phyloP scores from a whole-genome alignment of 495 filamentous ascomycete genomes.

The Hypoxylon subgilvum region DNA sequence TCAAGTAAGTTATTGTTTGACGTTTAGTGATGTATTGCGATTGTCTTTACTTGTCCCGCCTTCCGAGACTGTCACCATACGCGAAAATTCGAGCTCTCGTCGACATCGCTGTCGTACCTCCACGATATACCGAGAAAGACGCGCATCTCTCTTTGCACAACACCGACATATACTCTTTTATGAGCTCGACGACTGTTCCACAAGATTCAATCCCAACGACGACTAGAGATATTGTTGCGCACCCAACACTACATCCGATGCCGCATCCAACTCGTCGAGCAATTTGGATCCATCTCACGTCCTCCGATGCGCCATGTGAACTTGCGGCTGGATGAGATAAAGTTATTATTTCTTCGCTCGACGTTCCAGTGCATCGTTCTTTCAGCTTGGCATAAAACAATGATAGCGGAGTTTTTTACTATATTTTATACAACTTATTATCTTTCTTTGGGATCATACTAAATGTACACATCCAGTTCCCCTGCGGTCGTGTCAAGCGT shows the following conservation, averaged over 20 bases:
- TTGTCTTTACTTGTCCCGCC: constrained; percentile 15
- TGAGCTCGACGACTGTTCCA: not conserved
- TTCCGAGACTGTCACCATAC: constrained; percentile 7
- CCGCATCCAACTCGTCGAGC: no score
- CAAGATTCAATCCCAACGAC: constrained; percentile 2
- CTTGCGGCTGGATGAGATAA: no score
- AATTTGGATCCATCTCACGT: no score
- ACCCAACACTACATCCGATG: no score
- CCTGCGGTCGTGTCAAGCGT: constrained; percentile 99
- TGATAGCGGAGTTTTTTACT: no score
- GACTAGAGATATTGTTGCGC: no score
- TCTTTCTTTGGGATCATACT: no score
- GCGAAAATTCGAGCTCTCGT: constrained; percentile 10
- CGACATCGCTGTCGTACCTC: constrained; percentile 26
- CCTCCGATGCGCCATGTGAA: no score
- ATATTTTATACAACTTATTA: no score
- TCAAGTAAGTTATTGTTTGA: constrained; percentile 74
- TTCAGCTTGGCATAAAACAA: no score
- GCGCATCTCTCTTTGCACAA: constrained; percentile 21
- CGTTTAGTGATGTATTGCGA: constrained; percentile 27
- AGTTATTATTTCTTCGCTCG: no score
- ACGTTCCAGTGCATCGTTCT: no score
- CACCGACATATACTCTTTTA: not conserved
- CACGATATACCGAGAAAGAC: constrained; percentile 29
- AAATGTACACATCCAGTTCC: constrained; percentile 86